A percentile compares a stretch with the other conserved stretches of the same genome.
phyloP scores from a whole-genome alignment of 2,329 filamentous ascomycete species.

The Epichloe gansuensis region DNA sequence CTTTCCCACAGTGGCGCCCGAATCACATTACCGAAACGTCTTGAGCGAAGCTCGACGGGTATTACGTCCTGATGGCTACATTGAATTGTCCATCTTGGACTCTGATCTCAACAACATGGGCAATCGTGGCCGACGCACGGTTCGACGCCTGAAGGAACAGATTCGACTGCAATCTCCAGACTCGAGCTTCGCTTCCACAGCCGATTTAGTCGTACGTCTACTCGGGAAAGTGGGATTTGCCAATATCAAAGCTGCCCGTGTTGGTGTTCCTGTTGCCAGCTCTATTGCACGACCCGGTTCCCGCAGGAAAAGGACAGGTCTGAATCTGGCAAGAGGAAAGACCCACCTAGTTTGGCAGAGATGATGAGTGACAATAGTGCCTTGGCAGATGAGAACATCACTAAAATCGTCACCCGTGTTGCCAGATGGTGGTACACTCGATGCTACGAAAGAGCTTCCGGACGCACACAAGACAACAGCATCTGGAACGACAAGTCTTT shows the following conservation, averaged over 20 bases:
- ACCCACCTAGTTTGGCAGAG: conserved; percentile 51
- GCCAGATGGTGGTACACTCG: conserved; percentile 94
- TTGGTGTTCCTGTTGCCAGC: conserved; percentile 62
- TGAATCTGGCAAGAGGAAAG: conserved; percentile 18
- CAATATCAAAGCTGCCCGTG: conserved; percentile 62
- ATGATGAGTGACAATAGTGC: conserved; percentile 61
- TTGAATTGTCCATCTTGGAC: conserved; percentile 70
- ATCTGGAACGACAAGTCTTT: conserved; percentile 72
- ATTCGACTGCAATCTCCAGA: conserved; percentile 50
- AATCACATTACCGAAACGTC: conserved; percentile 56
- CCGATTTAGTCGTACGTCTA: conserved; percentile 51
- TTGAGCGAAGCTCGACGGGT: conserved; percentile 67
- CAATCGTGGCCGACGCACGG: conserved; percentile 51
- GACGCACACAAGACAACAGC: conserved; percentile 34
- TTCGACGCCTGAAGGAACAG: conserved; percentile 59
- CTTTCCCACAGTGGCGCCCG: conserved; percentile 59
- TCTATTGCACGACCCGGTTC: conserved; percentile 24
- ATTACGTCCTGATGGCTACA: conserved; percentile 62
- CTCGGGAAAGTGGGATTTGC: conserved; percentile 59
- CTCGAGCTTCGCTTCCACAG: conserved; percentile 46
- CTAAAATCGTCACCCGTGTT: conserved; percentile 82
- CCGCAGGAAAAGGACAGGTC: conserved; percentile 9
- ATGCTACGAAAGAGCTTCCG: conserved; percentile 68
- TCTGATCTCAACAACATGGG: conserved; percentile 78
- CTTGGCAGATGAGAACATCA: conserved; percentile 70